Percentiles rank a stretch among this genome's conserved stretches.
phyloP scores from a whole-genome alignment of 495 filamentous ascomycete genomes.

The Parathielavia appendiculata region DNA sequence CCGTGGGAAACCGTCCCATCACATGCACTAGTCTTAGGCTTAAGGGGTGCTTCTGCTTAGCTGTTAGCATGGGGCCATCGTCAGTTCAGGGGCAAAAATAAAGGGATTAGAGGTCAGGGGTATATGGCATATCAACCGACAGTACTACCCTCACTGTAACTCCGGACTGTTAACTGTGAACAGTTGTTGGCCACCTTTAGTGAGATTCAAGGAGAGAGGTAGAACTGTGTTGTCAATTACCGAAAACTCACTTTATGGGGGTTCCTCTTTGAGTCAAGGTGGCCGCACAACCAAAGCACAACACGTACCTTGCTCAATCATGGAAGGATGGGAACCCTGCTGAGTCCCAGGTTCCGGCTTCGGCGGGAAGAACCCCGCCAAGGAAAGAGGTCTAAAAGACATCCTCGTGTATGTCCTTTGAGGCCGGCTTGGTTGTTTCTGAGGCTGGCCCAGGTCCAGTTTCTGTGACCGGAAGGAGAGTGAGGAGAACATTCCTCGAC shows the following conservation, averaged over 20 bases:
- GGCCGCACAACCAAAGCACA: not conserved
- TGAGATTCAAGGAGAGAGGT: too few species aligned
- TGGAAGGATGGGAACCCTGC: not conserved
- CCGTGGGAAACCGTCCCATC: not conserved
- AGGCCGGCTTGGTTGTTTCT: too few species aligned
- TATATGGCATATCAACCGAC: not conserved
- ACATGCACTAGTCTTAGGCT: too few species aligned
- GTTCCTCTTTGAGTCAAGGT: not conserved
- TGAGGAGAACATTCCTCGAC: not conserved
- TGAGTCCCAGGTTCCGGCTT: not conserved
- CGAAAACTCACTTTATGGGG: too few species aligned
- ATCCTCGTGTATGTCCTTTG: not conserved
- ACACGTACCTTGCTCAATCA: not conserved
- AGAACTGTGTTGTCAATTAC: too few species aligned
- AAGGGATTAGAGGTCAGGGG: not conserved
- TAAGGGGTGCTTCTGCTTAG: not conserved
- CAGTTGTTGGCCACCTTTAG: too few species aligned
- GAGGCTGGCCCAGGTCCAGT: not conserved
- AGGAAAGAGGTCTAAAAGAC: not conserved
- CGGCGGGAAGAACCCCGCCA: slow-evolving; percentile 2
- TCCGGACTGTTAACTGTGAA: not conserved
- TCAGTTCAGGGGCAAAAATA: not conserved
- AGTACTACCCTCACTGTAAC: not conserved
- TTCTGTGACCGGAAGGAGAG: not conserved
- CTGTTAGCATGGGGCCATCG: not conserved